These are phyloP conservation scores for Dissophora ornata DNA, from an alignment of 192 early-diverging fungal species.

Conservation along the genomic window DNA sequence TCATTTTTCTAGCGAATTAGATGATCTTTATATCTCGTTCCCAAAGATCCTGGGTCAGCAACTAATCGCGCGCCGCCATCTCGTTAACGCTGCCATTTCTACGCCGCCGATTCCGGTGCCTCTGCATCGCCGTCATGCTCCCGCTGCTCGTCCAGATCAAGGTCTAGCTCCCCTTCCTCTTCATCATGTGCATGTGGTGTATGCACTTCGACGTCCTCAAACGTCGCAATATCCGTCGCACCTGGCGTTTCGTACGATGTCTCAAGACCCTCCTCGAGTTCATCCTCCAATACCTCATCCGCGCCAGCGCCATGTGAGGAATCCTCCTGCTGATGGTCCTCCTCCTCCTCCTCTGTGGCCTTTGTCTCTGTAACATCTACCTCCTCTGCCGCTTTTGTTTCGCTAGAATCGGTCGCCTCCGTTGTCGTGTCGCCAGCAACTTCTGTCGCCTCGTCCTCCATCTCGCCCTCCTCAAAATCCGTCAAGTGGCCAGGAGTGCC, in stretches of 20 bases:
- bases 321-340: constrained; percentile 14
- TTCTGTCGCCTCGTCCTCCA: constrained; percentile 11
- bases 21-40: constrained; percentile 11
- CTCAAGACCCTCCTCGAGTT: constrained; percentile 25
- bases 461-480: constrained; percentile 37
- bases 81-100: background rate
- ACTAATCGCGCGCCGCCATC: no score
- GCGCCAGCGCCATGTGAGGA: no score
- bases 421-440: background rate
- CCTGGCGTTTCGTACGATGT: constrained; percentile 33
- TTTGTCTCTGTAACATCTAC: no score
- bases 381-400: background rate
- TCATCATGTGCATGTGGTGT: constrained; percentile 23
- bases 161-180: constrained; percentile 36
- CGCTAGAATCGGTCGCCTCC: background rate
- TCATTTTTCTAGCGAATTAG: constrained; percentile 9
- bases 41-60: constrained; percentile 1
- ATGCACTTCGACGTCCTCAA: constrained; percentile 39
- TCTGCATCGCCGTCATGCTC: constrained; percentile 26
- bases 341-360: constrained; percentile 7
- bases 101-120: constrained; percentile 8
- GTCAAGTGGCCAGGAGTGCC: constrained; percentile 12
- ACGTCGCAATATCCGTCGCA: constrained; percentile 47
- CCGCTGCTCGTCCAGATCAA: constrained; percentile 34
- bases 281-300: constrained; percentile 22